These are phyloP conservation scores for Boletus reticulatus DNA, from an alignment of 768 basidiomycete species.

Conservation along the genomic window DNA sequence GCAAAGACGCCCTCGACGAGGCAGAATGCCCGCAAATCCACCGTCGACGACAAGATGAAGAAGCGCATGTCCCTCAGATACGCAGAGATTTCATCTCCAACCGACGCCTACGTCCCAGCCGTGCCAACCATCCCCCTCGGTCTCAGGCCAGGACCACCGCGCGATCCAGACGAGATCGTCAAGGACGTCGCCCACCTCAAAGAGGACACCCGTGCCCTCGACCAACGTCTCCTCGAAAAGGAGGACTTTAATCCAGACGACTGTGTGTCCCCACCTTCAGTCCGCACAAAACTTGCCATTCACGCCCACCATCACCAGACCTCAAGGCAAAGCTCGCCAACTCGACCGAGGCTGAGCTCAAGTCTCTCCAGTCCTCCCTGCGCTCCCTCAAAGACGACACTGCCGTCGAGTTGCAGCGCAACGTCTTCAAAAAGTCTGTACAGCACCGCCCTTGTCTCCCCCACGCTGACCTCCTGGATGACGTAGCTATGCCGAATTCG, in stretches of 20 bases:
- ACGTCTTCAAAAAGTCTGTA: conserved; percentile 85
- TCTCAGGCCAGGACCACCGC: conserved; percentile 34
- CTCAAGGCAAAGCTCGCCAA: conserved; percentile 87
- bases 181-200: conserved; percentile 34
- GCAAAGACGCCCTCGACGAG: conserved; percentile 27
- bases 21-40: conserved; percentile 45
- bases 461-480: conserved; percentile 7
- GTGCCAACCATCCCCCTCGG: conserved; percentile 56
- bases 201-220: conserved; percentile 61
- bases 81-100: conserved; percentile 79
- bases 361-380: conserved; percentile 73
- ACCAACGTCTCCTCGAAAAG: conserved; percentile 62
- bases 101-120: conserved; percentile 51
- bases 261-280: conserved; percentile 52
- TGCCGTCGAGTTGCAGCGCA: conserved; percentile 78
- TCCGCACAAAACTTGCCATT: background rate
- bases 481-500: conserved; percentile 91
- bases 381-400: conserved; percentile 69
- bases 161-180: conserved; percentile 49
- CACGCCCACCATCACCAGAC: conserved; percentile 38
- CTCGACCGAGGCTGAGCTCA: conserved; percentile 80
- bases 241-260: conserved; percentile 87
- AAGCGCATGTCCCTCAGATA: conserved; percentile 95
- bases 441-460: conserved; percentile 21
- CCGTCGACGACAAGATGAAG: conserved; percentile 88